Conservation (phyloP, 106 monocot genomes). For the Narthecium ossifragum region DNA sequence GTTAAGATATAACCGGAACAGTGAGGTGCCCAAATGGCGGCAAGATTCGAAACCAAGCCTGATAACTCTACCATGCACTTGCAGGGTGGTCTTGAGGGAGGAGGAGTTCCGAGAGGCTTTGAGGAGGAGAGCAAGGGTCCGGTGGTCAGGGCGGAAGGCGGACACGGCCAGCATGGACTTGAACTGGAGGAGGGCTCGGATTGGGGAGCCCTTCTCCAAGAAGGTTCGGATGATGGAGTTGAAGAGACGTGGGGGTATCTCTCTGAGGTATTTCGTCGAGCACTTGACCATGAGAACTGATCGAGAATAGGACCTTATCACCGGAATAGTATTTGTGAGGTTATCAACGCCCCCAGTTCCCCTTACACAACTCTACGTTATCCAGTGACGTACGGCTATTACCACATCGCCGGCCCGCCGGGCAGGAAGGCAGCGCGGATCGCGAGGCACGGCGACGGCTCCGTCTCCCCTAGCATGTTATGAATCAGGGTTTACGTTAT, state of each 20-base stretch:
- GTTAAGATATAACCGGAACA: slow-evolving; percentile 23
- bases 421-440: too few relatives aligned
- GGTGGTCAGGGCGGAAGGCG: slow-evolving; percentile 22
- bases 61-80: slow-evolving; percentile 19
- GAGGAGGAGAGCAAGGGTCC: slow-evolving; percentile 30
- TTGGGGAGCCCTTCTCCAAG: slow-evolving; percentile 31
- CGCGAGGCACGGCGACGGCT: too few relatives aligned
- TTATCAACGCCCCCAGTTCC: too few relatives aligned
- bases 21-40: not conserved
- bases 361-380: too few relatives aligned
- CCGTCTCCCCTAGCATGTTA: too few relatives aligned
- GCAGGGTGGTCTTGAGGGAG: slow-evolving; percentile 2
- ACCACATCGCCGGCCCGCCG: too few relatives aligned
- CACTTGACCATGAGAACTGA: not conserved
- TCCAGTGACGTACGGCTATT: too few relatives aligned
- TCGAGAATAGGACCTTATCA: not conserved
- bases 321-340: too few relatives aligned
- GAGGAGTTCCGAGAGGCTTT: slow-evolving; percentile 19
- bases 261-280: slow-evolving; percentile 10
- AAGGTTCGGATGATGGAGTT: slow-evolving; percentile 32
- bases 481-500: too few relatives aligned
- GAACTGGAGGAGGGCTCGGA: slow-evolving; percentile 20
- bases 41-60: slow-evolving; percentile 17
- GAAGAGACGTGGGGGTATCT: not conserved
- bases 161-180: slow-evolving; percentile 16